Evolutionary conservation across 2,329 filamentous ascomycete species (phyloP).

Genomic region (Hymenoscyphus linearis): DNA sequence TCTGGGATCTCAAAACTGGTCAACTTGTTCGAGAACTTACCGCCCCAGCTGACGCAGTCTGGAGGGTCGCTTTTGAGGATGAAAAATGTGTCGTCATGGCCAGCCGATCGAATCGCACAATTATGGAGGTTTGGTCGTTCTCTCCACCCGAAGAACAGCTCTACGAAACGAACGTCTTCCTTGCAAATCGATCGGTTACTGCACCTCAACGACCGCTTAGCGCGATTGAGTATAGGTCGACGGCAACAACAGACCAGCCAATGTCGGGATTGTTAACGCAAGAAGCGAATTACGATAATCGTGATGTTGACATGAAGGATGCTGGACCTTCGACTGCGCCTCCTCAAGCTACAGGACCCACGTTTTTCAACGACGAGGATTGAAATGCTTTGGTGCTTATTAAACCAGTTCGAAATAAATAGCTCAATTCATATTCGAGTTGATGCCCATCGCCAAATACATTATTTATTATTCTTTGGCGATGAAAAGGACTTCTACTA

Average conservation of each 20-base stretch:
- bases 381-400: slow-evolving; percentile 5
- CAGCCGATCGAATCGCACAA: slow-evolving; percentile 74
- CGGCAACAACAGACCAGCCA: slow-evolving; percentile 22
- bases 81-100: slow-evolving; percentile 98
- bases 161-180: slow-evolving; percentile 34
- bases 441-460: neutral
- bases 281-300: slow-evolving; percentile 16
- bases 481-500: neutral
- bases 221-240: slow-evolving; percentile 29
- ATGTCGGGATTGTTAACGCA: slow-evolving; percentile 22
- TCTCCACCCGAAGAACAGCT: slow-evolving; percentile 71
- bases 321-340: slow-evolving; percentile 29
- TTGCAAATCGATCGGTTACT: slow-evolving; percentile 25
- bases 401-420: neutral
- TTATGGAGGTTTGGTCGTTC: slow-evolving; percentile 99
- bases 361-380: slow-evolving; percentile 31
- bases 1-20: slow-evolving; percentile 94
- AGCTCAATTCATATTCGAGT: neutral
- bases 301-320: slow-evolving; percentile 30
- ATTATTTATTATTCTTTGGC: neutral
- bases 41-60: slow-evolving; percentile 87
- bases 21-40: slow-evolving; percentile 87
- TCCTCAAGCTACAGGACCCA: slow-evolving; percentile 24
- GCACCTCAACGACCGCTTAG: slow-evolving; percentile 28
- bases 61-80: slow-evolving; percentile 96